Conservation (phyloP, 495 filamentous ascomycete genomes). For the Sphaerosporella brunnea region DNA sequence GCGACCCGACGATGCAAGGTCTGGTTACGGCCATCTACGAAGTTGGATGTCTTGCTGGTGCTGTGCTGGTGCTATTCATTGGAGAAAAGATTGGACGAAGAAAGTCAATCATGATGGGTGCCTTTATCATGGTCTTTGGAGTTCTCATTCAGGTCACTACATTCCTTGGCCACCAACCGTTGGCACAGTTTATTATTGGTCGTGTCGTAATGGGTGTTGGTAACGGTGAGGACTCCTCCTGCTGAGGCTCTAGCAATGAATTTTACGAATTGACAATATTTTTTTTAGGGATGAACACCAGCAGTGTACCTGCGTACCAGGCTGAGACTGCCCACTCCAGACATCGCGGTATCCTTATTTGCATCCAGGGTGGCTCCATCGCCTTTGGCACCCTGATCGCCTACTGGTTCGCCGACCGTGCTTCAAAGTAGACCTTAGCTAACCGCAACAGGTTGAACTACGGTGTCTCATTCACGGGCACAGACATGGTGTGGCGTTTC, state of each 20-base stretch:
- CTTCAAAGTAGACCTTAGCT: too few species aligned
- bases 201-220: constrained; percentile 56
- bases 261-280: too few species aligned
- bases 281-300: constrained; percentile 47
- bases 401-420: too few species aligned
- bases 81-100: constrained; percentile 55
- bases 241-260: too few species aligned
- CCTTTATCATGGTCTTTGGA: constrained; percentile 52
- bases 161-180: constrained; percentile 13
- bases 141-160: constrained; percentile 50
- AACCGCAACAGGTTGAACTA: not conserved
- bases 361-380: constrained; percentile 59
- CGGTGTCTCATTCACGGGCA: constrained; percentile 45
- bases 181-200: constrained; percentile 58
- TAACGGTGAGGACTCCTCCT: constrained; percentile 46
- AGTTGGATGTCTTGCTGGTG: constrained; percentile 57
- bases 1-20: constrained; percentile 56
- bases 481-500: constrained; percentile 55
- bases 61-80: constrained; percentile 48
- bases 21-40: constrained; percentile 73
- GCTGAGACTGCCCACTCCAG: constrained; percentile 45
- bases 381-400: constrained; percentile 1
- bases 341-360: constrained; percentile 67
- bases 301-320: constrained; percentile 65
- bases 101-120: constrained; percentile 42